Conservation (phyloP, 2,329 filamentous ascomycete species). For the Gnomoniopsis smithogilvyi region DNA sequence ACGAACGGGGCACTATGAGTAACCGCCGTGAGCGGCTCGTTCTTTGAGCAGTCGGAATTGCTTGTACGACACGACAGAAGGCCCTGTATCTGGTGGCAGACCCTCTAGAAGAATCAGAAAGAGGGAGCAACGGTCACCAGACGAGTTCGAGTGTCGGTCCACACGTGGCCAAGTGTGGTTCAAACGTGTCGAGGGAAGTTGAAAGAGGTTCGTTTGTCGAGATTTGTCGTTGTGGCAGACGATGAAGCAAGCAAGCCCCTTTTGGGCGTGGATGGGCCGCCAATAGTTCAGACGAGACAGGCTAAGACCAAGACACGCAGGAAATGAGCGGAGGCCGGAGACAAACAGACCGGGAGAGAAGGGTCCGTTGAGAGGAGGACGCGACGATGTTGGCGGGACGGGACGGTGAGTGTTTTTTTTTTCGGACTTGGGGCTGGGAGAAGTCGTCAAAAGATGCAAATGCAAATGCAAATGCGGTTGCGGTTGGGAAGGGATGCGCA, state of each 20-base stretch:
- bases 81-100: neutral
- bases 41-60: neutral
- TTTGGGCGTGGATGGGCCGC: neutral
- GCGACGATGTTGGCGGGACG: too few species aligned
- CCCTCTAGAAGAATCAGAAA: too few species aligned
- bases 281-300: neutral
- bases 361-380: too few species aligned
- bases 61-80: neutral
- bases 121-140: too few species aligned
- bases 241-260: neutral
- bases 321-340: neutral
- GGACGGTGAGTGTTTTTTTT: too few species aligned
- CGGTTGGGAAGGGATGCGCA: neutral
- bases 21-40: neutral
- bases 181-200: too few species aligned
- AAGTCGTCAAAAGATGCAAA: neutral
- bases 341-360: neutral
- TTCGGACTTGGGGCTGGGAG: neutral
- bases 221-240: neutral
- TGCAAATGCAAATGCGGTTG: neutral
- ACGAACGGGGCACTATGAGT: neutral
- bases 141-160: too few species aligned
- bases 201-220: neutral
- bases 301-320: too few species aligned
- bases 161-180: too few species aligned